Conservation (phyloP, 352 stramenopile species). For the Globisporangium splendens region DNA sequence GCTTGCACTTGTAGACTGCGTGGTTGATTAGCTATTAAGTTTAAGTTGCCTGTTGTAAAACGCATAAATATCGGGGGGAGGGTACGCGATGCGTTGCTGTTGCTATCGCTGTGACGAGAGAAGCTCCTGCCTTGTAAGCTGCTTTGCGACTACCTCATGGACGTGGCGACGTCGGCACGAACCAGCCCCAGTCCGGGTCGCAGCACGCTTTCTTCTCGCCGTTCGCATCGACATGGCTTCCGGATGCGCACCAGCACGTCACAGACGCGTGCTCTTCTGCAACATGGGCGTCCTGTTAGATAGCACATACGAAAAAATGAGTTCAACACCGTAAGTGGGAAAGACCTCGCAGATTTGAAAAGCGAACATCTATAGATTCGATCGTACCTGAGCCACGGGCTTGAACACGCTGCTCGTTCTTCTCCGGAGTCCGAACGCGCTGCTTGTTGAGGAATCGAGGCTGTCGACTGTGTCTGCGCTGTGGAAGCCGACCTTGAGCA, state of each 20-base stretch:
- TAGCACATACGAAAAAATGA: background rate
- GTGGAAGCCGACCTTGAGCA: slow-evolving; percentile 26
- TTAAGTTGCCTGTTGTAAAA: background rate
- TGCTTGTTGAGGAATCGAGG: slow-evolving; percentile 30
- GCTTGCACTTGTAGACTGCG: background rate
- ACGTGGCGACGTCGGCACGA: slow-evolving; percentile 40
- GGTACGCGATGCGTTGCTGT: background rate
- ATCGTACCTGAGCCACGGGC: slow-evolving; percentile 28
- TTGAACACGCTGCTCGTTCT: slow-evolving; percentile 40
- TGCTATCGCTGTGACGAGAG: background rate
- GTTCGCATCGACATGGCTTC: slow-evolving; percentile 15
- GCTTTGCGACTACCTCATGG: too few species aligned
- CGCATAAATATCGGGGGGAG: background rate
- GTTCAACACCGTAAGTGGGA: too few species aligned
- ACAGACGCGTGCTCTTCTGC: slow-evolving; percentile 5
- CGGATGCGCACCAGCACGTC: slow-evolving; percentile 20
- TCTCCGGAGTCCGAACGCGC: slow-evolving; percentile 25
- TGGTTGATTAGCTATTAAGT: background rate
- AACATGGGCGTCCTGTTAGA: slow-evolving; percentile 4
- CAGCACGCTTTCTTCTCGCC: slow-evolving; percentile 26
- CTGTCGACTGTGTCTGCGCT: slow-evolving; percentile 24
- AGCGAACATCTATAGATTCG: background rate
- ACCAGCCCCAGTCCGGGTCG: slow-evolving; percentile 68
- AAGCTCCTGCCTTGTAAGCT: background rate
- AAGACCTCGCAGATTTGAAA: background rate